Evolutionary conservation across 1,139 yeast species (phyloP).

Genomic region (Geotrichum phurueaensis): DNA sequence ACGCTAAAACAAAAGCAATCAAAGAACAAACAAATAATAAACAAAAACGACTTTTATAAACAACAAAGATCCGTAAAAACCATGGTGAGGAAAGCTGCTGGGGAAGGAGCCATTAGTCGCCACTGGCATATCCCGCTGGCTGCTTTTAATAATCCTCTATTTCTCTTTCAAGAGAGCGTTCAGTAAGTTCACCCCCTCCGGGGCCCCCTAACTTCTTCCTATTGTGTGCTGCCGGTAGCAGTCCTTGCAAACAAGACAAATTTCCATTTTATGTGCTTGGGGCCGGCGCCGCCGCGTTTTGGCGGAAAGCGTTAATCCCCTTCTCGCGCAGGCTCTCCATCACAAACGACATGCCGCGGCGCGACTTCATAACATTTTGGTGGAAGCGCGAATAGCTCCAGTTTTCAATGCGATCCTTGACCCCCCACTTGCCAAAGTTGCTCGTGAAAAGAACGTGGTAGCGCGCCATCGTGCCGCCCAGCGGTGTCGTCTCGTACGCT

Average conservation of each 20-base stretch:
- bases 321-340: constrained; percentile 53
- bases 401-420: constrained; percentile 68
- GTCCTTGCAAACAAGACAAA: background rate
- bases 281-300: background rate
- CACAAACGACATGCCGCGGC: constrained; percentile 71
- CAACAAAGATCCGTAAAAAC: no score
- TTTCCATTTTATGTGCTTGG: background rate
- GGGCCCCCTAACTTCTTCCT: background rate
- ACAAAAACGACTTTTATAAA: no score
- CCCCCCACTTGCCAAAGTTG: constrained; percentile 54
- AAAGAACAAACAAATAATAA: no score
- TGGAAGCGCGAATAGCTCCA: constrained; percentile 75
- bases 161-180: no score
- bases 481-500: constrained; percentile 37
- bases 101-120: no score
- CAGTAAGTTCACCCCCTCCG: no score
- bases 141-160: no score
- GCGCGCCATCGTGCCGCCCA: constrained; percentile 12
- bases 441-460: constrained; percentile 62
- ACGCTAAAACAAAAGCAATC: no score
- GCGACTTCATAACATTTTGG: constrained; percentile 59
- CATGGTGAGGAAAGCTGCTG: no score
- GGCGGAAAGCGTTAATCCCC: constrained; percentile 23
- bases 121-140: no score
- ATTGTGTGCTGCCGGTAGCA: background rate